Evolutionary conservation across 108 stramenopile genomes (phyloP).

Genomic region (Phaeodactylum tricornutum): DNA sequence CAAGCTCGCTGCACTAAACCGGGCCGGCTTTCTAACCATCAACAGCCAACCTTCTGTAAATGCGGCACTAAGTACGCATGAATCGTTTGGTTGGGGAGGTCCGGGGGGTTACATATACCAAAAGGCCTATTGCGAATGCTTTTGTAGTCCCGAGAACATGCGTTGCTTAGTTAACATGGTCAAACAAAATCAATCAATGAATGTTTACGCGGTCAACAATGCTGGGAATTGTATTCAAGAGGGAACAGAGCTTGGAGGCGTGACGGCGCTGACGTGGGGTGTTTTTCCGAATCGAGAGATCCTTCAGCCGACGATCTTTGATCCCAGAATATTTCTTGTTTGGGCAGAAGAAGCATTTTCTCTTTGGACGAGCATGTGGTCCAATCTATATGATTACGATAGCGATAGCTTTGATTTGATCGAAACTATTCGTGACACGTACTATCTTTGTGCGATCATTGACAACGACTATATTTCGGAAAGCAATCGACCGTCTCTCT

Average conservation of each 20-base stretch:
- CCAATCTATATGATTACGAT: slow-evolving; percentile 86
- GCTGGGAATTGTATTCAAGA: slow-evolving; percentile 41
- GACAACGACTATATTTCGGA: slow-evolving; percentile 81
- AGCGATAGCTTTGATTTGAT: slow-evolving; percentile 70
- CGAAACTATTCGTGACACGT: slow-evolving; percentile 81
- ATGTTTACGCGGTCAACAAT: slow-evolving; percentile 77
- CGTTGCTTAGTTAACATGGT: slow-evolving; percentile 51
- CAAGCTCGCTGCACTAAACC: slow-evolving; percentile 71
- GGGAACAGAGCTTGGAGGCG: slow-evolving; percentile 49
- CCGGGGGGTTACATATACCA: slow-evolving; percentile 91
- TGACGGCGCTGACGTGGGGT: slow-evolving; percentile 91
- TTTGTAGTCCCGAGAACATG: slow-evolving; percentile 73
- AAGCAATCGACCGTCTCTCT: not conserved
- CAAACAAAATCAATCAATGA: slow-evolving; percentile 37
- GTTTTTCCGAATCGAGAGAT: slow-evolving; percentile 80
- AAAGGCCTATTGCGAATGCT: slow-evolving; percentile 96
- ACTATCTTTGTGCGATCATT: slow-evolving; percentile 89
- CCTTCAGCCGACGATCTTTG: slow-evolving; percentile 96
- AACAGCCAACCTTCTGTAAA: slow-evolving; percentile 93
- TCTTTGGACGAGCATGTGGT: slow-evolving; percentile 90
- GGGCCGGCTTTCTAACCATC: slow-evolving; percentile 86
- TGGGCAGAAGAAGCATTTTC: slow-evolving; percentile 94
- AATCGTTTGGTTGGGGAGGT: slow-evolving; percentile 92
- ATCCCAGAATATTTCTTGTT: slow-evolving; percentile 84
- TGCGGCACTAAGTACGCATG: slow-evolving; percentile 64